Base-by-base conservation (phyloP, 805 yeast species). In the Hanseniaspora taiwanica region DNA sequence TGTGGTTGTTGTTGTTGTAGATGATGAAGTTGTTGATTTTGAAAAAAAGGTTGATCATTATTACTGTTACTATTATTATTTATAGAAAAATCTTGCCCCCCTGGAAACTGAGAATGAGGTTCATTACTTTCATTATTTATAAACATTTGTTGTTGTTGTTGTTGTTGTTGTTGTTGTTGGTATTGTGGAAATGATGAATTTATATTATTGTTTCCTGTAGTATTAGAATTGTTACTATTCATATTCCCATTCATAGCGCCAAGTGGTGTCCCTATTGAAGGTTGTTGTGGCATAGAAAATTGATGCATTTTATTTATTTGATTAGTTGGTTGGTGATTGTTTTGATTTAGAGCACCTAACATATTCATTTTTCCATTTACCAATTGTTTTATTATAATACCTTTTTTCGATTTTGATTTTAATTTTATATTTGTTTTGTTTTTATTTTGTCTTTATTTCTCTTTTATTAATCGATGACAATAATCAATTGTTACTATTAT, bases 21-120 rank as follows among this genome's bases (percentile, higher is more conserved):
- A 35, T 27, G 36, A 20, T 42, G 24, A 14, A 36, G 53, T 52
- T 4, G 60, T 45, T 36, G 57, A 42, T 47, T 62, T 52, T 44
- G 59, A 50, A 50, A 66, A 56, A 46, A 58, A 68, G 46, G 63
- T 55, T 41, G 64, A 60, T 19, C 64, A 65, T 45, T 64, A 64
- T 40, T 60, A 46, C 40, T 52, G 59, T 45, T 60, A 60, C 36
- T 58, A 50, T 48, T 55, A 49, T 43, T 55, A 53, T 37, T 46
- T n/a, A n/a, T n/a, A n/a, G n/a, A n/a, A n/a, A n/a, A n/a, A n/a
- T n/a, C n/a, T n/a, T n/a, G n/a, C n/a, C n/a, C n/a, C n/a, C n/a
- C n/a, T n/a, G n/a, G n/a, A n/a, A n/a, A n/a, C n/a, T n/a, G n/a
- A n/a, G n/a, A n/a, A n/a, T n/a, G n/a, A n/a, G n/a, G n/a, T n/a